Conservation (phyloP, 257 asterid species). For the Petunia secreta region DNA sequence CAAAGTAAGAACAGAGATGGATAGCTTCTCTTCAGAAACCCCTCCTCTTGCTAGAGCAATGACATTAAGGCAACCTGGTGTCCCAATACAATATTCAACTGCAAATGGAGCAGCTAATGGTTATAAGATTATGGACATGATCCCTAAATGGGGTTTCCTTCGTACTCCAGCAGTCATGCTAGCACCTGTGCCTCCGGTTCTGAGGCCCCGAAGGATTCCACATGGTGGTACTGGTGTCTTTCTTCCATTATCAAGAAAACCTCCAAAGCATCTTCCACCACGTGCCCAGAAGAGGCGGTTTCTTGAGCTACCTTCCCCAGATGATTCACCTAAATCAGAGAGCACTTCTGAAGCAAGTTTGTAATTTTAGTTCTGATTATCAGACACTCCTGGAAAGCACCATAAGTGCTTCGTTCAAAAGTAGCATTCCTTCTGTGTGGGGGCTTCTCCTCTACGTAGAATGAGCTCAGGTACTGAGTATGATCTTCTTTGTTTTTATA, state of each 20-base stretch:
- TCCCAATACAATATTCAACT: slow-evolving; percentile 47
- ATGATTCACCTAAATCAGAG: slow-evolving; percentile 21
- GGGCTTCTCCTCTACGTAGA: slow-evolving; percentile 9
- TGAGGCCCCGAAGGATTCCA: slow-evolving; percentile 23
- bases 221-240: slow-evolving; percentile 29
- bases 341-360: slow-evolving; percentile 21
- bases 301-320: slow-evolving; percentile 26
- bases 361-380: neutral
- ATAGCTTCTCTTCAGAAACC: slow-evolving; percentile 32
- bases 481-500: neutral
- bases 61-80: slow-evolving; percentile 83
- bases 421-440: neutral
- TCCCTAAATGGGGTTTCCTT: slow-evolving; percentile 47
- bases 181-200: slow-evolving; percentile 23
- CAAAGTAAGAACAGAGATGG: slow-evolving; percentile 61
- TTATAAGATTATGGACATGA: slow-evolving; percentile 37
- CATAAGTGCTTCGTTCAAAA: neutral
- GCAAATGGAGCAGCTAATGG: slow-evolving; percentile 38
- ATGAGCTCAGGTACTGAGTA: slow-evolving; percentile 1
- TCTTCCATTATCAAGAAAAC: slow-evolving; percentile 27
- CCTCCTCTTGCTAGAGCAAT: slow-evolving; percentile 48
- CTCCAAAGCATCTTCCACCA: slow-evolving; percentile 27
- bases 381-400: neutral
- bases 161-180: slow-evolving; percentile 61
- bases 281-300: slow-evolving; percentile 29